Evolutionary conservation across 257 asterid genomes (phyloP).

Genomic region (Fraxinus cuspidata): DNA sequence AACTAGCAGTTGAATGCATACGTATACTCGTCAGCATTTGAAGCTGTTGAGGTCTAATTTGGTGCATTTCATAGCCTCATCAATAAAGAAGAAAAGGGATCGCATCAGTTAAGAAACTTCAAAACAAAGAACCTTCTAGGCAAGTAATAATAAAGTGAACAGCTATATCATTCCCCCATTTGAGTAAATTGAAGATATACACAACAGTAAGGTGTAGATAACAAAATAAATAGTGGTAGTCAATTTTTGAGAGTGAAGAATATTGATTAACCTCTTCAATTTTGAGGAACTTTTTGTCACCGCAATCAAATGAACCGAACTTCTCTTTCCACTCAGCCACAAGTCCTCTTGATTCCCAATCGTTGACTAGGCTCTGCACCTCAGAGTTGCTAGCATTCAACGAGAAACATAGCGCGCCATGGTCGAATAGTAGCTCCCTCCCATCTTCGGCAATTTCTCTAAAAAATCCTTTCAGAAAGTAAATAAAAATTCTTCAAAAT

Average conservation of each 20-base stretch:
- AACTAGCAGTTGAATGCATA: background rate
- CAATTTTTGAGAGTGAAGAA: background rate
- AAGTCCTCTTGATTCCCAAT: conserved; percentile 81
- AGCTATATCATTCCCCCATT: background rate
- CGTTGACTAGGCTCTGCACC: conserved; percentile 59
- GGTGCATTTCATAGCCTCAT: too few species aligned
- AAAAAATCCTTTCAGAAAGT: conserved; percentile 11
- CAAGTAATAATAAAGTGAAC: background rate
- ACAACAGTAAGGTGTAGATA: background rate
- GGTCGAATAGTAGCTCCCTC: conserved; percentile 74
- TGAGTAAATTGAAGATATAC: background rate
- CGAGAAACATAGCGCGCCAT: conserved; percentile 80
- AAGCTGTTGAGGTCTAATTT: background rate
- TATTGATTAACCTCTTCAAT: conserved; percentile 52
- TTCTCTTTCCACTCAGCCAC: conserved; percentile 80
- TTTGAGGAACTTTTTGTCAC: conserved; percentile 51
- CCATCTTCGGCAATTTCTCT: conserved; percentile 82
- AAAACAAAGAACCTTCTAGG: background rate
- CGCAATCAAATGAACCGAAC: conserved; percentile 74
- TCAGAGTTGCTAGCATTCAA: conserved; percentile 51
- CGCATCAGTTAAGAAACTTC: background rate
- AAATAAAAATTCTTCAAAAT: background rate
- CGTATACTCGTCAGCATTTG: background rate
- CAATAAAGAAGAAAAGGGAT: background rate
- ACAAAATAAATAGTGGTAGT: background rate